Conservation (phyloP, 257 asterid genomes). For the Petunia axillaris region DNA sequence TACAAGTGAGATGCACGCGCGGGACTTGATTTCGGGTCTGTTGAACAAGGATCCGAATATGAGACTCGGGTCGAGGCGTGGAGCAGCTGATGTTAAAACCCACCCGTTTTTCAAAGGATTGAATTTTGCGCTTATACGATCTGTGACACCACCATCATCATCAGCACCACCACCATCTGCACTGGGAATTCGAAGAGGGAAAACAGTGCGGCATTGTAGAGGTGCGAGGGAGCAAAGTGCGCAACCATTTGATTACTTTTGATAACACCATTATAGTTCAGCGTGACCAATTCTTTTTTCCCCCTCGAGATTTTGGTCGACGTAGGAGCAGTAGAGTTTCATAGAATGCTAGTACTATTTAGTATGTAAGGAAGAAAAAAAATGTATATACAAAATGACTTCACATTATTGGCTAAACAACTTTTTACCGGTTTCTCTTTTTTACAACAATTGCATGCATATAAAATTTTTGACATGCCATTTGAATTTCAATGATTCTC, state of each 20-base stretch:
- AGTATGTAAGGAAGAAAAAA: background rate
- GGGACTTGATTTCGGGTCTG: conserved; percentile 61
- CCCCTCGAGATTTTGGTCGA: conserved; percentile 21
- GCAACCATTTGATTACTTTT: conserved; percentile 59
- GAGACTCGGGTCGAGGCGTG: conserved; percentile 84
- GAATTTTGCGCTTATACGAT: conserved; percentile 77
- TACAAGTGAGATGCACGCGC: conserved; percentile 58
- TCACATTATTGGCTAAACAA: background rate
- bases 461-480: too few species aligned
- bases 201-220: conserved; percentile 37
- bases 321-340: conserved; percentile 1
- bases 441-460: background rate
- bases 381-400: background rate
- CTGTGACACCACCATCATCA: conserved; percentile 60
- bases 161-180: conserved; percentile 50
- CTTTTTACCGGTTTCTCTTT: background rate
- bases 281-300: conserved; percentile 1
- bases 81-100: conserved; percentile 83
- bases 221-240: conserved; percentile 27
- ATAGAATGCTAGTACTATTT: background rate
- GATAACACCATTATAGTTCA: conserved; percentile 13
- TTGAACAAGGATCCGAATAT: conserved; percentile 63
- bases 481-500: too few species aligned
- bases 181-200: conserved; percentile 37
- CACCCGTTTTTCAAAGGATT: conserved; percentile 80